Conservation (phyloP, 2,329 filamentous ascomycete genomes). For the Teratosphaeria zuluensis region DNA sequence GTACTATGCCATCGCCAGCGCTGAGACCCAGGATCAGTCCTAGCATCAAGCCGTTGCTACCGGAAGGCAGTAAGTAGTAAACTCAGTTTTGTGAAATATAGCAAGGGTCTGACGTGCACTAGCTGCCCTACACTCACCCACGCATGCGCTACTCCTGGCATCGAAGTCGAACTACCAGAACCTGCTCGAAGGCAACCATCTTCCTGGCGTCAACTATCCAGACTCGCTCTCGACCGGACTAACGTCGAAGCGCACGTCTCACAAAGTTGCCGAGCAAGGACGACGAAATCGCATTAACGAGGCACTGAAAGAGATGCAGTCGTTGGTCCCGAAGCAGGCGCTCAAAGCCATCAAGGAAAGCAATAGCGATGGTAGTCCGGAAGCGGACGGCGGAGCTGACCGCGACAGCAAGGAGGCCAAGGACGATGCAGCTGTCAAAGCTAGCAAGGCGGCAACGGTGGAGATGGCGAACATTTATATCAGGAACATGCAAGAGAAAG, state of each 20-base stretch:
- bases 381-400: slow-evolving; percentile 40
- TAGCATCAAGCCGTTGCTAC: slow-evolving; percentile 83
- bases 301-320: slow-evolving; percentile 82
- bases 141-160: slow-evolving; percentile 66
- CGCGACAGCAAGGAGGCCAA: slow-evolving; percentile 26
- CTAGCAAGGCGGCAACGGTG: slow-evolving; percentile 94
- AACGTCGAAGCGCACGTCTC: slow-evolving; percentile 91
- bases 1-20: slow-evolving; percentile 73
- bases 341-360: slow-evolving; percentile 15
- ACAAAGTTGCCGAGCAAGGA: slow-evolving; percentile 96
- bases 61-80: slow-evolving; percentile 49
- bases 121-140: slow-evolving; percentile 44
- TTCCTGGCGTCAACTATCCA: slow-evolving; percentile 68
- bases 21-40: slow-evolving; percentile 83
- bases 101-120: slow-evolving; percentile 8
- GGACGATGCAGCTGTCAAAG: slow-evolving; percentile 35
- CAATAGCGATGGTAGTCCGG: slow-evolving; percentile 33
- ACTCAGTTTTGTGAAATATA: neutral
- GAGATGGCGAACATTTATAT: slow-evolving; percentile 96
- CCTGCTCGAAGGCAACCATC: slow-evolving; percentile 82
- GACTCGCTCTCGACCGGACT: slow-evolving; percentile 85
- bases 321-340: slow-evolving; percentile 57
- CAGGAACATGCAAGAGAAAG: slow-evolving; percentile 66
- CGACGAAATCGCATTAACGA: slow-evolving; percentile 91
- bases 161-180: slow-evolving; percentile 98